These are phyloP conservation scores for Rhodotorula glutinis DNA, from an alignment of 1,284 basidiomycete genomes.

Conservation along the genomic window DNA sequence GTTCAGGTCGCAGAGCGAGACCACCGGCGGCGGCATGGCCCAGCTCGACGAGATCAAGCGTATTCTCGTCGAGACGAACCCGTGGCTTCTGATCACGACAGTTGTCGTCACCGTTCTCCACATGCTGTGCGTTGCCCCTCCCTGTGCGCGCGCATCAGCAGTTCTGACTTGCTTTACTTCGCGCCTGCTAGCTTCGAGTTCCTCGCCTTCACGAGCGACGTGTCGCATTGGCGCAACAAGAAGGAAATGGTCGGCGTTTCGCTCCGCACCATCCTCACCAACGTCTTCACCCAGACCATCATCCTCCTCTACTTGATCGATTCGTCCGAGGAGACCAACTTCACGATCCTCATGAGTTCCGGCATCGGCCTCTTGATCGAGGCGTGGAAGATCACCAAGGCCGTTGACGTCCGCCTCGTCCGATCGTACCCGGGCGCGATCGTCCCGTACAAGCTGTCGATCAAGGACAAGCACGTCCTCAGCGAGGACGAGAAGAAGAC, in stretches of 20 bases:
- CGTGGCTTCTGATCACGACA: constrained; percentile 76
- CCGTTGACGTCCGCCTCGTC: constrained; percentile 74
- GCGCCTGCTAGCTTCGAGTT: constrained; percentile 65
- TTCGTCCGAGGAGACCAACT: constrained; percentile 82
- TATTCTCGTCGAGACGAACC: constrained; percentile 84
- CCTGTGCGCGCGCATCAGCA: background rate
- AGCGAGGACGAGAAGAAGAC: constrained; percentile 94
- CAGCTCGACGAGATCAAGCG: constrained; percentile 92
- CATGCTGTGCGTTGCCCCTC: constrained; percentile 59
- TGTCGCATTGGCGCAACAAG: constrained; percentile 90
- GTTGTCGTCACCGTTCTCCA: constrained; percentile 77
- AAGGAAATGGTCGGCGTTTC: constrained; percentile 60
- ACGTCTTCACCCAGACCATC: constrained; percentile 74
- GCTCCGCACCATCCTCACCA: constrained; percentile 69
- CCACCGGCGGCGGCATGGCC: constrained; percentile 28
- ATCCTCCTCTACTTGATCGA: constrained; percentile 16
- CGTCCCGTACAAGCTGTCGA: constrained; percentile 73
- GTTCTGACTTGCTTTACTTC: constrained; percentile 49
- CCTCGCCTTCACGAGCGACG: constrained; percentile 89
- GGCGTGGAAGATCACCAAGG: constrained; percentile 83
- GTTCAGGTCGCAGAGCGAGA: constrained; percentile 59
- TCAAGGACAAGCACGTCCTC: constrained; percentile 89
- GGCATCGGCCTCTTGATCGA: constrained; percentile 69
- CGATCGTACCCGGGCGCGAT: constrained; percentile 59
- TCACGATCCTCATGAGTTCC: constrained; percentile 59